Percentiles rank a stretch among this genome's conserved stretches.
phyloP scores from a whole-genome alignment of 1,284 basidiomycete genomes.

The Cerioporus squamosus region DNA sequence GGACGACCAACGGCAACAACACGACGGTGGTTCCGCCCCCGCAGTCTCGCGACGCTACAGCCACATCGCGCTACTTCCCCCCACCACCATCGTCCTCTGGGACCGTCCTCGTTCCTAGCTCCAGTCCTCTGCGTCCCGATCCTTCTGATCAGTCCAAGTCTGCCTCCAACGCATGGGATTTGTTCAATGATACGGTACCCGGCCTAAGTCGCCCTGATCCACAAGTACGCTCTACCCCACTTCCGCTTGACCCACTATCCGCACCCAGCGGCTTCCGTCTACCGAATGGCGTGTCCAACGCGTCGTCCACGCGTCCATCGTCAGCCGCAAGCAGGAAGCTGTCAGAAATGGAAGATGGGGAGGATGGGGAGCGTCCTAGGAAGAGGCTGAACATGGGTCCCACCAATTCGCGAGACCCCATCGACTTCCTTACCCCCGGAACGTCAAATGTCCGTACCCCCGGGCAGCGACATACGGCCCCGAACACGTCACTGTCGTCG shows the following conservation, averaged over 20 bases:
- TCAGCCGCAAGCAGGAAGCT: constrained; percentile 38
- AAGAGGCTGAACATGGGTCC: constrained; percentile 65
- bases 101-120: constrained; percentile 73
- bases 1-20: constrained; percentile 15
- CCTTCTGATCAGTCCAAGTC: constrained; percentile 43
- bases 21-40: constrained; percentile 39
- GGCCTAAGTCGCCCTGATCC: constrained; percentile 40
- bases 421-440: constrained; percentile 49
- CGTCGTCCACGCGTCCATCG: constrained; percentile 51
- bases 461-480: constrained; percentile 51
- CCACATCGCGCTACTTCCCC: constrained; percentile 48
- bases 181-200: constrained; percentile 43
- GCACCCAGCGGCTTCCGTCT: constrained; percentile 63
- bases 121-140: constrained; percentile 61
- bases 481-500: constrained; percentile 43
- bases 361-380: constrained; percentile 65
- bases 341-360: constrained; percentile 41
- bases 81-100: constrained; percentile 44
- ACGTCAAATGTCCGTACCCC: constrained; percentile 61
- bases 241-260: constrained; percentile 56
- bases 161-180: constrained; percentile 39
- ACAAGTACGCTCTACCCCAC: constrained; percentile 40
- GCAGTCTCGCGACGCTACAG: constrained; percentile 62
- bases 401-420: constrained; percentile 40
- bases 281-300: constrained; percentile 45